These are phyloP conservation scores for Apiospora kogelbergensis DNA, from an alignment of 2,329 filamentous ascomycete genomes.

Conservation along the genomic window DNA sequence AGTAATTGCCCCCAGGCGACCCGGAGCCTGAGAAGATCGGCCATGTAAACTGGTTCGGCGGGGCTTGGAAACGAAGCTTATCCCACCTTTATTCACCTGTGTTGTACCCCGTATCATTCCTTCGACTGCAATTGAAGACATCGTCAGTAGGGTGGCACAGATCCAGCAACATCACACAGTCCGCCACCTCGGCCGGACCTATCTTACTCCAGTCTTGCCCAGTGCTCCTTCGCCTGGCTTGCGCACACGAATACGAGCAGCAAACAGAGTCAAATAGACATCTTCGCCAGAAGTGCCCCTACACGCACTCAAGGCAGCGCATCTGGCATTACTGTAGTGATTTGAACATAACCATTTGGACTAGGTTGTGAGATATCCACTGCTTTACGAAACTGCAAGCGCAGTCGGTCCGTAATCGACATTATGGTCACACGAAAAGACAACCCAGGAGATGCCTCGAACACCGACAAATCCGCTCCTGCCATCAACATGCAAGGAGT, in stretches of 20 bases:
- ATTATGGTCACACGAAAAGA: conserved; percentile 44
- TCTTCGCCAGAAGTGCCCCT: not conserved
- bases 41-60: not conserved
- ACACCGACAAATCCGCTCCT: conserved; percentile 24
- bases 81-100: not conserved
- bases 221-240: not conserved
- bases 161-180: not conserved
- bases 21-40: not conserved
- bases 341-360: not conserved
- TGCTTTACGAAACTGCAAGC: not conserved
- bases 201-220: not conserved
- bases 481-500: conserved; percentile 27
- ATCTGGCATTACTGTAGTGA: not conserved
- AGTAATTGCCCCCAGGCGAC: not conserved
- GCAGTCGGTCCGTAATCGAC: not conserved
- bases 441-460: conserved; percentile 28
- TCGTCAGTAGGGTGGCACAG: not conserved
- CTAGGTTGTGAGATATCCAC: not conserved
- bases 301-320: not conserved
- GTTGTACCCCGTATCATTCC: not conserved
- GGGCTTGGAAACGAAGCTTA: not conserved
- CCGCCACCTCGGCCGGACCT: not conserved
- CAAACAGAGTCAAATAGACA: not conserved
- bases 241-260: not conserved
- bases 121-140: not conserved